Percentiles rank a stretch among this genome's conserved stretches.
phyloP scores from a whole-genome alignment of 306 rosid genomes.

The Medicago ruthenica region DNA sequence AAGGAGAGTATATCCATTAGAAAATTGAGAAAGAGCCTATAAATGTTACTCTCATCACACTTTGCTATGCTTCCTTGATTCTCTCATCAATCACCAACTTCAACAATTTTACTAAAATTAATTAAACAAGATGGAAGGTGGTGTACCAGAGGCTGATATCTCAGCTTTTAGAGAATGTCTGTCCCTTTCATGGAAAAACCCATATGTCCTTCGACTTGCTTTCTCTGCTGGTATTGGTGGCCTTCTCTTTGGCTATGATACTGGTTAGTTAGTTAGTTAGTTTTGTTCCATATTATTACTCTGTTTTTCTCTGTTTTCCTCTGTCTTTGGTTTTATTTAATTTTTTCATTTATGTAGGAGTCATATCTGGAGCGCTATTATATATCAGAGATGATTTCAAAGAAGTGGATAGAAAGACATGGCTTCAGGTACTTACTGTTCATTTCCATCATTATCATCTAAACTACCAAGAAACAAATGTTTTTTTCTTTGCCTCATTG shows the following conservation, averaged over 20 bases:
- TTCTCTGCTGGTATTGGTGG: slow-evolving; percentile 59
- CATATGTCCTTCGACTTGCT: slow-evolving; percentile 51
- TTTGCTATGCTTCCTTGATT: not conserved
- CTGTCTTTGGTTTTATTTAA: not conserved
- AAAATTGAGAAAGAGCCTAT: not conserved
- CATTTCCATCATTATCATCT: not conserved
- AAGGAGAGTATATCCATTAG: not conserved
- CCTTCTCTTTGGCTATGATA: slow-evolving; percentile 54
- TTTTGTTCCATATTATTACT: not conserved
- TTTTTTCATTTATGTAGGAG: slow-evolving; percentile 51
- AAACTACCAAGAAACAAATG: not conserved
- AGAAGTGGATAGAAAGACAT: slow-evolving; percentile 47
- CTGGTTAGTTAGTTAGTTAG: slow-evolving; percentile 40
- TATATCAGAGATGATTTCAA: slow-evolving; percentile 67
- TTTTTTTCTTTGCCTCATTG: not conserved
- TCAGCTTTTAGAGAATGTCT: slow-evolving; percentile 52
- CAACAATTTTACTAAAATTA: not conserved
- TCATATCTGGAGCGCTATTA: slow-evolving; percentile 67
- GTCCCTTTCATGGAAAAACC: slow-evolving; percentile 49
- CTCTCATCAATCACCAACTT: not conserved
- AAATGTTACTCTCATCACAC: not conserved
- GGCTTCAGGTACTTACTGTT: slow-evolving; percentile 55
- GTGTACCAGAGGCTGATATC: slow-evolving; percentile 29
- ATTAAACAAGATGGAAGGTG: slow-evolving; percentile 48
- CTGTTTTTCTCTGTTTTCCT: not conserved